Percentiles rank a stretch among this genome's conserved stretches.
Conservation (phyloP, 208 protist species). For the Trypanosoma avium region DNA sequence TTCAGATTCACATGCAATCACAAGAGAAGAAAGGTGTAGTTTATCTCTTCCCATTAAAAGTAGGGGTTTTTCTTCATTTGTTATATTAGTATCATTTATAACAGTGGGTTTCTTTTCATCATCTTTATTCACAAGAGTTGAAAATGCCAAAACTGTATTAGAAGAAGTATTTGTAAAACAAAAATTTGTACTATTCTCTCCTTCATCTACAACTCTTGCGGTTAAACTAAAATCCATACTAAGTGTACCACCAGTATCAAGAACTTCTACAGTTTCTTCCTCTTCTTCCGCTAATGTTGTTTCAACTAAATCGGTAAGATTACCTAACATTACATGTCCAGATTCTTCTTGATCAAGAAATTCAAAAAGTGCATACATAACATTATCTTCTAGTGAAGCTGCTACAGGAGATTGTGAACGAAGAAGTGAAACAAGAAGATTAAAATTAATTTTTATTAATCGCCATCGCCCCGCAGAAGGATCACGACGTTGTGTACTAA, state of each 20-base stretch:
- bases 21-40: neutral
- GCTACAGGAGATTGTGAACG: conserved; percentile 52
- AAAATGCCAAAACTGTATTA: too few relatives aligned
- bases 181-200: too few relatives aligned
- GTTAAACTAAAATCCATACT: conserved; percentile 44
- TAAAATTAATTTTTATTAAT: conserved; percentile 55
- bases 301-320: conserved; percentile 51
- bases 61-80: neutral
- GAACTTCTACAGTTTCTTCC: conserved; percentile 38
- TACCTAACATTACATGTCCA: conserved; percentile 68
- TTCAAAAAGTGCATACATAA: conserved; percentile 72
- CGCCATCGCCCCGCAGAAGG: conserved; percentile 31
- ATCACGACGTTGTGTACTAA: too few relatives aligned
- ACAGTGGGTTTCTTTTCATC: neutral
- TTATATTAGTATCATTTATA: too few relatives aligned
- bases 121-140: too few relatives aligned
- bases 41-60: too few relatives aligned
- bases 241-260: conserved; percentile 25
- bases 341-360: conserved; percentile 60
- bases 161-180: too few relatives aligned
- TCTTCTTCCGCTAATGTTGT: conserved; percentile 30
- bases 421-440: conserved; percentile 59
- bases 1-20: neutral
- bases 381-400: conserved; percentile 67
- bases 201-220: neutral